Evolutionary conservation across 768 basidiomycete genomes (phyloP).

Genomic region (Peribolospora kevripleyi): DNA sequence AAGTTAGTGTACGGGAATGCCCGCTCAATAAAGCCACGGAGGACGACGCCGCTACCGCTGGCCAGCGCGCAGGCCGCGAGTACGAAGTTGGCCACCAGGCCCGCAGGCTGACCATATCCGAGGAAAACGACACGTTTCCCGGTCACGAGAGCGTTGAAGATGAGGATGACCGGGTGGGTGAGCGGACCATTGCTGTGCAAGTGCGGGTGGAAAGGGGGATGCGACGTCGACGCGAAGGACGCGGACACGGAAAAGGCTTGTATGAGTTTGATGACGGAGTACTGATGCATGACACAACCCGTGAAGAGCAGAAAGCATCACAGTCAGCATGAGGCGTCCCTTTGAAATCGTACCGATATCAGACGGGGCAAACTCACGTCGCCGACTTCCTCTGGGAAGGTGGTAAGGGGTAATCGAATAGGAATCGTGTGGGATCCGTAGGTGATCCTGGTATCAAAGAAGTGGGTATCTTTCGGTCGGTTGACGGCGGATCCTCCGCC

Average conservation of each 20-base stretch:
- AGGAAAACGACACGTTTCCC: constrained; percentile 91
- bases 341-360: background rate
- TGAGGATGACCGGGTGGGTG: constrained; percentile 80
- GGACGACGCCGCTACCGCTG: constrained; percentile 56
- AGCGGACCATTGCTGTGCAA: constrained; percentile 70
- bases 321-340: background rate
- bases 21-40: constrained; percentile 68
- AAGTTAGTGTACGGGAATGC: constrained; percentile 91
- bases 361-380: constrained; percentile 36
- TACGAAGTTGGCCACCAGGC: constrained; percentile 72
- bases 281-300: constrained; percentile 27
- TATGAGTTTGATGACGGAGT: constrained; percentile 71
- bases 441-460: constrained; percentile 59
- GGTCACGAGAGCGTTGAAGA: constrained; percentile 88
- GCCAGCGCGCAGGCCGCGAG: constrained; percentile 81
- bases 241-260: constrained; percentile 53
- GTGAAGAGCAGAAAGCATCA: background rate
- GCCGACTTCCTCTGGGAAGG: constrained; percentile 85
- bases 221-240: constrained; percentile 22
- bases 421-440: constrained; percentile 63
- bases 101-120: constrained; percentile 59
- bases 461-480: constrained; percentile 62
- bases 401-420: constrained; percentile 68
- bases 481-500: constrained; percentile 20
- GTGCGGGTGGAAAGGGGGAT: constrained; percentile 59